A percentile compares a stretch with the other conserved stretches of the same genome.
Conservation (phyloP, 208 protist species). For the Leptomonas seymouri region DNA sequence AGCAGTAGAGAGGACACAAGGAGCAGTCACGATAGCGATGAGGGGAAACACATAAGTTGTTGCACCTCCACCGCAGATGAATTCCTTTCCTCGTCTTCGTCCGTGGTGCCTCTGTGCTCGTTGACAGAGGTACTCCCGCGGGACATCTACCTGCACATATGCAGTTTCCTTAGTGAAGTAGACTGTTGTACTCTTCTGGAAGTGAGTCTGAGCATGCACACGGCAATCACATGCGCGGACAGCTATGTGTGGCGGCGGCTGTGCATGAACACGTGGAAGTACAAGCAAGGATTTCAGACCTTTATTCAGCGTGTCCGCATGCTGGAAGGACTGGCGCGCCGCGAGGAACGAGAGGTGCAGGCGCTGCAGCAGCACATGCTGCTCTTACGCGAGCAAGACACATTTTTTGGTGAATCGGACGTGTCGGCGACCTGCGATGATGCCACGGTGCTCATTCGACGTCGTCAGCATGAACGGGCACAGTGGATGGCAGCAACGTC, state of each 20-base stretch:
- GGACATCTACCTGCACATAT: slow-evolving; percentile 58
- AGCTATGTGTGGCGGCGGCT: slow-evolving; percentile 56
- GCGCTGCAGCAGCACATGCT: slow-evolving; percentile 71
- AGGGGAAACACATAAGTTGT: not conserved
- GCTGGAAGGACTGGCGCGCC: slow-evolving; percentile 28
- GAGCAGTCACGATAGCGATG: not conserved
- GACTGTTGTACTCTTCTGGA: slow-evolving; percentile 70
- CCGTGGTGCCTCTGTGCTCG: slow-evolving; percentile 5
- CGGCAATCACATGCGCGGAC: slow-evolving; percentile 63
- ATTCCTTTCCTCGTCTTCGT: slow-evolving; percentile 11
- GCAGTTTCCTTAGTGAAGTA: slow-evolving; percentile 46
- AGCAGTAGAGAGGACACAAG: not conserved
- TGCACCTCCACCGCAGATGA: slow-evolving; percentile 6
- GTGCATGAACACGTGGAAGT: slow-evolving; percentile 59
- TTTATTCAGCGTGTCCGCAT: slow-evolving; percentile 36
- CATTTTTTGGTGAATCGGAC: slow-evolving; percentile 36
- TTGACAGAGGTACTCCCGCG: slow-evolving; percentile 44
- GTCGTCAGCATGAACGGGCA: slow-evolving; percentile 33
- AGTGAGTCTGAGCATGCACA: slow-evolving; percentile 54
- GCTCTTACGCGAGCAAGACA: slow-evolving; percentile 27
- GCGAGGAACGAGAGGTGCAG: slow-evolving; percentile 54
- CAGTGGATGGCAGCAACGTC: slow-evolving; percentile 30
- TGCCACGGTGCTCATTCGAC: slow-evolving; percentile 32
- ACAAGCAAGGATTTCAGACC: slow-evolving; percentile 65
- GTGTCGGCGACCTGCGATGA: slow-evolving; percentile 45